Conservation (phyloP, 352 stramenopile species). For the Phytophthora pinifolia region DNA sequence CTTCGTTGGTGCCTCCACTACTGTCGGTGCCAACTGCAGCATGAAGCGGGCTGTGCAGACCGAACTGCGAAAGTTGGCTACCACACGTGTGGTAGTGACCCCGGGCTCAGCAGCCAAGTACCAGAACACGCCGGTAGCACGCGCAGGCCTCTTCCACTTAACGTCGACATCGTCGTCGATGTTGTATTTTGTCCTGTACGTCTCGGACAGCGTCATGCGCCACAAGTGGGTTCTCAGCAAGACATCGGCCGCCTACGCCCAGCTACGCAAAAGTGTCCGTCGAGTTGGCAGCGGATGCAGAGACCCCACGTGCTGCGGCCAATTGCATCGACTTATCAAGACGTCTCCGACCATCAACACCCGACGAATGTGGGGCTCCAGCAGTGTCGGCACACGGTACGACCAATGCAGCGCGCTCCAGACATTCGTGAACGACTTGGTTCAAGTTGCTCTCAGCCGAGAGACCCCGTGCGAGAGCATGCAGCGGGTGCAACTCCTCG, state of each 20-base stretch:
- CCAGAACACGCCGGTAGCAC: constrained; percentile 17
- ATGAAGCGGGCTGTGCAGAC: constrained; percentile 12
- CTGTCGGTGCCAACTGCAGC: constrained; percentile 12
- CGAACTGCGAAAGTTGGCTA: constrained; percentile 16
- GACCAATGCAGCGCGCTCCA: constrained; percentile 54
- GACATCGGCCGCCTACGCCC: constrained; percentile 41
- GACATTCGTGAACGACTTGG: constrained; percentile 63
- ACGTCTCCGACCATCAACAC: constrained; percentile 12
- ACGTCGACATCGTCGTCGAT: constrained; percentile 14
- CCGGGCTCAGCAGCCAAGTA: constrained; percentile 61
- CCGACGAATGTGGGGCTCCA: constrained; percentile 18
- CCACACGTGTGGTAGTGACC: constrained; percentile 65
- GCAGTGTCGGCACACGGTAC: constrained; percentile 39
- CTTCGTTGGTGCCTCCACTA: constrained; percentile 35
- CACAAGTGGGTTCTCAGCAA: constrained; percentile 78
- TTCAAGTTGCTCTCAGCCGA: constrained; percentile 36
- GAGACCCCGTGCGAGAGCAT: constrained; percentile 48
- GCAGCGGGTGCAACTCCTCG: constrained; percentile 27
- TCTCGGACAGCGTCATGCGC: constrained; percentile 63
- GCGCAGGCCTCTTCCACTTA: constrained; percentile 24
- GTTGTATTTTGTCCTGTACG: constrained; percentile 64
- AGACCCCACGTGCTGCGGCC: constrained; percentile 50
- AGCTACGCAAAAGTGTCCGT: constrained; percentile 45
- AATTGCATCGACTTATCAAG: constrained; percentile 55
- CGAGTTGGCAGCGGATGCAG: constrained; percentile 38